Percentiles rank a stretch among this genome's conserved stretches.
Conservation (phyloP, 345 rosid genomes). For the Diplotaxis tenuifolia region DNA sequence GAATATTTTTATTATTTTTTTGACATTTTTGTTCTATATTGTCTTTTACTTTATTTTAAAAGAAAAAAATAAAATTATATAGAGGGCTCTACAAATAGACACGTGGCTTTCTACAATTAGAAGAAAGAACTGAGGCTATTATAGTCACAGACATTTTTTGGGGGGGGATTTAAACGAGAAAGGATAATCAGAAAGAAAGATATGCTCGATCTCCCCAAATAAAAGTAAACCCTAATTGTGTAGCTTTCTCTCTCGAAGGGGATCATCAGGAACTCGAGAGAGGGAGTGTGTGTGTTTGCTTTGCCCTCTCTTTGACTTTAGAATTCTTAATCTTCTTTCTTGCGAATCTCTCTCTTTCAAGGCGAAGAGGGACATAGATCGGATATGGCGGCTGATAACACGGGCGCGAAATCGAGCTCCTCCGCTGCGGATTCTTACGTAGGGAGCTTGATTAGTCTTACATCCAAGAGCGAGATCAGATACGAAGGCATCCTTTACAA, state of each 20-base stretch:
- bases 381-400: slow-evolving; percentile 62
- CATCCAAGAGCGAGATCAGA: slow-evolving; percentile 96
- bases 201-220: slow-evolving; percentile 35
- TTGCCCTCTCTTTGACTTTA: slow-evolving; percentile 5
- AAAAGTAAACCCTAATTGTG: slow-evolving; percentile 44
- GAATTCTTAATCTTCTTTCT: not conserved
- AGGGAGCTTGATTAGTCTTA: slow-evolving; percentile 95
- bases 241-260: slow-evolving; percentile 9
- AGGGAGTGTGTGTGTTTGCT: too few species aligned
- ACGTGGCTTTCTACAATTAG: too few species aligned
- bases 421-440: slow-evolving; percentile 91
- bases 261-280: too few species aligned
- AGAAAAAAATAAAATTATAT: too few species aligned
- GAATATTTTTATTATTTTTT: too few species aligned
- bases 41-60: too few species aligned
- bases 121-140: too few species aligned
- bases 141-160: too few species aligned
- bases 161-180: too few species aligned
- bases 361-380: slow-evolving; percentile 31
- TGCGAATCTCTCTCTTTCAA: slow-evolving; percentile 15
- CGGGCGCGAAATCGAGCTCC: slow-evolving; percentile 58
- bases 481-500: slow-evolving; percentile 92
- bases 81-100: too few species aligned
- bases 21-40: too few species aligned
- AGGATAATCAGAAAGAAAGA: too few species aligned